Base-by-base conservation (phyloP, 768 basidiomycete species). In the Antrodiella citrinella region DNA sequence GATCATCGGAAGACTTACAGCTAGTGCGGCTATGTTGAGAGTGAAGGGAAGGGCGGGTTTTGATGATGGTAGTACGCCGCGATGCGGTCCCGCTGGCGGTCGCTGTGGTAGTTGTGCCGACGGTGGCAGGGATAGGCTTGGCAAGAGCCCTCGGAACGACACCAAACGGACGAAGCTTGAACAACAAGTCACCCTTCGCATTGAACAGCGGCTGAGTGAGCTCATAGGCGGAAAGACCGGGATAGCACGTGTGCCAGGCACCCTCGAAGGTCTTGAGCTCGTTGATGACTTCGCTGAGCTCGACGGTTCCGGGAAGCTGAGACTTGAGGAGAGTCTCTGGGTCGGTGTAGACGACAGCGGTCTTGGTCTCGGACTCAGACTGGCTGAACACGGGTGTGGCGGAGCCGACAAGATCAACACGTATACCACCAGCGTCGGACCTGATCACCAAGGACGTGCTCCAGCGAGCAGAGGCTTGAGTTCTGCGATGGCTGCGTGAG, bases 201-300 rank as follows among this genome's bases (percentile, higher is more conserved):
- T 61, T 65, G 59, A 67, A 67, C 3, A 59, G 57, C 9, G 65
- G 65, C 51, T 61, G 59, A n/a, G 59, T 51, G 39, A 67, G 58
- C 22, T 53, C 52, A 55, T 59, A 65, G n/a, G 62, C 55, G 19
- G 55, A 47, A 4, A 55, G 51, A 35, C 55, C 58, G 30, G 58
- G 58, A 44, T 54, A 63, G 51, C 54, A 58, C 42, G 51, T 54
- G 43, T 58, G 40, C 64, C 64, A 67, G 19, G 47, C 51, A 38
- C 63, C 64, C 47, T 64, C 59, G 56, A 67, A 61, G 24, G 44
- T 54, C 44, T 53, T 53, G 49, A 67, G 55, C 50, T 59, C 55
- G 20, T 48, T 38, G 24, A 60, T 41, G 25, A 63, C 49, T 30
- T 61, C 59, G 18, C 49, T 48, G 42, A 65, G 49, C 44, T 62